Conservation (phyloP, 2,329 filamentous ascomycete species). For the Fonsecaea multimorphosa region DNA sequence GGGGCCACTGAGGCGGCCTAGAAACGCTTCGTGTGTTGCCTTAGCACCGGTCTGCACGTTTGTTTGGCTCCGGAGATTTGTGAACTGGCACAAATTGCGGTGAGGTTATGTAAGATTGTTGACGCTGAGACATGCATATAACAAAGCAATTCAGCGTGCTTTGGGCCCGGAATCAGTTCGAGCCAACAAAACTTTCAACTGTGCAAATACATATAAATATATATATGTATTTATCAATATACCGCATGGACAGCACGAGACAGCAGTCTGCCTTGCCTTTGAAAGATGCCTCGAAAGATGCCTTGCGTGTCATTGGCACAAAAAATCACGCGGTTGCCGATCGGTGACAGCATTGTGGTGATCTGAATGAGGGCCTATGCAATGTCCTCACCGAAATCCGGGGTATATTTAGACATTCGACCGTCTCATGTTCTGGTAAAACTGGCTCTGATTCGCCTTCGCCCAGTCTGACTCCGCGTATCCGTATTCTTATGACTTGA, state of each 20-base stretch:
- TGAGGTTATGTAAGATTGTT: conserved; percentile 27
- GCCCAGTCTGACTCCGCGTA: not conserved
- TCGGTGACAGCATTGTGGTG: not conserved
- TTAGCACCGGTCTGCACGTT: not conserved
- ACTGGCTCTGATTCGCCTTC: not conserved
- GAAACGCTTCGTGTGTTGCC: conserved; percentile 11
- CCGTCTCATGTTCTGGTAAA: not conserved
- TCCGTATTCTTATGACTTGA: not conserved
- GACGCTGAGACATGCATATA: conserved; percentile 25
- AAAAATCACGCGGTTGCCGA: not conserved
- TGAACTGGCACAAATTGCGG: conserved; percentile 14
- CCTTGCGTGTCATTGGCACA: not conserved
- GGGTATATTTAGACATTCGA: conserved; percentile 7
- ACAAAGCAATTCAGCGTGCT: conserved; percentile 10
- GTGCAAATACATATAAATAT: conserved; percentile 7
- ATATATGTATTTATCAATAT: not conserved
- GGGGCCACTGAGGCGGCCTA: conserved; percentile 9
- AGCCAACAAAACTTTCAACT: not conserved
- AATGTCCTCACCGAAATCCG: not conserved
- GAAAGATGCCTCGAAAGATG: not conserved
- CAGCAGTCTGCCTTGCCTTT: conserved; percentile 5
- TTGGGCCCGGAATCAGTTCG: conserved; percentile 6
- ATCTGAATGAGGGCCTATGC: not conserved
- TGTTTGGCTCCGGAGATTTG: conserved; percentile 14
- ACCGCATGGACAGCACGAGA: not conserved